These are phyloP conservation scores for Dichomitus squalens DNA, from an alignment of 1,284 basidiomycete species.

Conservation along the genomic window DNA sequence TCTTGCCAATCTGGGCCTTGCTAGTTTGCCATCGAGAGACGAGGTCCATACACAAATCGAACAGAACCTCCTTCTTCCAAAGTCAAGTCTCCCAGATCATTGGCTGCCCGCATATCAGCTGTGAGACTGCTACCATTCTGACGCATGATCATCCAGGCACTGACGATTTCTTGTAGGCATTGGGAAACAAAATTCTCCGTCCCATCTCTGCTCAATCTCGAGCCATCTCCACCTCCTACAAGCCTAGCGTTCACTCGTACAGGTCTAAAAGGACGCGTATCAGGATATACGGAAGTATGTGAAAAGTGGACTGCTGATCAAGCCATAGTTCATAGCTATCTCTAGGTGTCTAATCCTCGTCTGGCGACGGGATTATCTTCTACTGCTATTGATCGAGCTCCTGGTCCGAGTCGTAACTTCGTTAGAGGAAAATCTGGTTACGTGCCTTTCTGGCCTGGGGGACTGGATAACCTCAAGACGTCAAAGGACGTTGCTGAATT, in stretches of 20 bases:
- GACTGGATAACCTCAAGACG: constrained; percentile 65
- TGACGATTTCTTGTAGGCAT: constrained; percentile 46
- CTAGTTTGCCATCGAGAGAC: constrained; percentile 55
- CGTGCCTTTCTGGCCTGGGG: constrained; percentile 92
- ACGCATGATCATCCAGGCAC: constrained; percentile 13
- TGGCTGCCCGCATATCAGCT: constrained; percentile 79
- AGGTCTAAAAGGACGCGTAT: constrained; percentile 80
- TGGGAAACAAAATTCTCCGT: constrained; percentile 68
- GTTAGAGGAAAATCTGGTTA: constrained; percentile 92
- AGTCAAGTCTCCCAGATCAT: constrained; percentile 60
- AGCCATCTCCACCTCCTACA: constrained; percentile 79
- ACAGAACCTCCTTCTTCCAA: constrained; percentile 67
- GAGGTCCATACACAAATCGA: constrained; percentile 69
- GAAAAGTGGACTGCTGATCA: background rate
- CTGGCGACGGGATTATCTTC: constrained; percentile 69
- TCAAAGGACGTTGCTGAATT: constrained; percentile 37
- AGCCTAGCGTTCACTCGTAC: constrained; percentile 74
- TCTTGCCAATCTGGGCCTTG: constrained; percentile 57
- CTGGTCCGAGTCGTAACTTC: constrained; percentile 78
- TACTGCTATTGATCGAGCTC: constrained; percentile 83
- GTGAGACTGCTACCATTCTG: constrained; percentile 44
- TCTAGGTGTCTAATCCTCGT: constrained; percentile 54
- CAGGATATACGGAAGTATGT: constrained; percentile 76
- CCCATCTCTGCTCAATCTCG: constrained; percentile 61
- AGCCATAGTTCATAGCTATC: background rate